Evolutionary conservation across 768 basidiomycete species (phyloP), one percentile per base, ranked within the genome.

Genomic region (Boletus subcaerulescens): DNA sequence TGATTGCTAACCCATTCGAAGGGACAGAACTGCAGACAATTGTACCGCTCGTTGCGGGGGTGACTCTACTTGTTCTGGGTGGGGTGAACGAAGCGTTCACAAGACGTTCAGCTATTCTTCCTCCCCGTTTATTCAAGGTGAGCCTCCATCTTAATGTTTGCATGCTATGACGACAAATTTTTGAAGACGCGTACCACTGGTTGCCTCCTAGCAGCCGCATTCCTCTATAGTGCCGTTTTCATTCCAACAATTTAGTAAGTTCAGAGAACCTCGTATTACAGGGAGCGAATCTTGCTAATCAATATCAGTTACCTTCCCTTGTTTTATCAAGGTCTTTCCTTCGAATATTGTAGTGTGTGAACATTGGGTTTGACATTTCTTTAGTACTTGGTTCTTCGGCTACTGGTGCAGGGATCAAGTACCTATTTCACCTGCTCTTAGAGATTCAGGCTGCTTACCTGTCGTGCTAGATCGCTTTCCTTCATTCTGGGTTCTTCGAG

Each of bases 71-170:
- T 4, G 43, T 88, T 9, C 26, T 66, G 4, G 82, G 77, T 4
- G 76, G 66, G 5, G 59, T 86, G 9, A 84, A 87, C 55, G 89
- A 92, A 66, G 44, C 69, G 4, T 77, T 70, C 58, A 92, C 89
- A 0, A 77, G 69, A 22, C 76, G 85, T 14, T 82, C 83, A 2
- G 85, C 87, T 0, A 87, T 92, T 50, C 65, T 92, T 26, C 87
- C 89, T 15, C 85, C 87, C 9, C 81, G 89, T 18, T 64, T 91
- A 26, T 90, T 91, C 74, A 82, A 81, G 73, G 86, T 82, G 48
- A 18, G 69, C 46, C 32, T 42, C n/a, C 22, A 29, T n/a, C 18
- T 29, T 36, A n/a, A 20, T 14, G 10, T 20, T 38, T 31, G 18
- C 8, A 22, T 18, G 29, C 8, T 53, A 9, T 26, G 18, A 45